Base-by-base conservation (phyloP, 768 basidiomycete species). In the Tulasnella sp. region DNA sequence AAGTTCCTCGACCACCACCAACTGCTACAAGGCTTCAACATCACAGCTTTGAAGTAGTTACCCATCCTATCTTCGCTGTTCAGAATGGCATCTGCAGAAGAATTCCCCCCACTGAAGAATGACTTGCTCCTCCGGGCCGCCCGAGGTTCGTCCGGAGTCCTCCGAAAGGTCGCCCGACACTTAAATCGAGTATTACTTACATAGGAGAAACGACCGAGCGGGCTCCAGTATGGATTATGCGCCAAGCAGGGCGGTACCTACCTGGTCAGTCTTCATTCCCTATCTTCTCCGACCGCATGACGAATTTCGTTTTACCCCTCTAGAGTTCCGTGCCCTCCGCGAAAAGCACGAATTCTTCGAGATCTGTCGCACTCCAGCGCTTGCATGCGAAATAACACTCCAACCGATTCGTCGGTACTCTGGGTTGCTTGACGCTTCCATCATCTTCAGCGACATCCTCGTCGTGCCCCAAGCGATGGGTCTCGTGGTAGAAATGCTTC, bases 161-260 rank as follows among this genome's bases (percentile, higher is more conserved):
- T 71, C 36, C 49, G 49, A 74, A 45, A 45, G 22, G 22, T 49
- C 64, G 25, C n/a, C 38, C 29, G 15, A 34, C 19, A 72, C 11
- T 25, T 9, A 14, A 8, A n/a, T 42, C 29, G 31, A 45, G 14
- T 17, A 4, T 19, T 31, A 25, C 34, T 40, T 14, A 52, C 75
- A 22, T 36, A 91, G 93, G 93, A 37, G 91, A 97, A 83, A 85
- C 87, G 82, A 96, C 93, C 0, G 93, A 95, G 81, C 89, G 93
- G 75, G 94, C 96, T 8, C 96, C 96, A n/a, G 94, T 96, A 76
- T 98, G 96, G 96, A 92, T 97, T 71, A 98, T 98, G 96, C 89
- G 96, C 42, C 96, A 98, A 82, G 96, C 96, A 31, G 96, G 96
- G 70, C 89, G 96, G 72, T 96, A 97, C 84, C 89, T 98, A 67